A percentile compares a stretch with the other conserved stretches of the same genome.
phyloP scores from a whole-genome alignment of 108 stramenopile genomes.

The Aurantiochytrium sp. region DNA sequence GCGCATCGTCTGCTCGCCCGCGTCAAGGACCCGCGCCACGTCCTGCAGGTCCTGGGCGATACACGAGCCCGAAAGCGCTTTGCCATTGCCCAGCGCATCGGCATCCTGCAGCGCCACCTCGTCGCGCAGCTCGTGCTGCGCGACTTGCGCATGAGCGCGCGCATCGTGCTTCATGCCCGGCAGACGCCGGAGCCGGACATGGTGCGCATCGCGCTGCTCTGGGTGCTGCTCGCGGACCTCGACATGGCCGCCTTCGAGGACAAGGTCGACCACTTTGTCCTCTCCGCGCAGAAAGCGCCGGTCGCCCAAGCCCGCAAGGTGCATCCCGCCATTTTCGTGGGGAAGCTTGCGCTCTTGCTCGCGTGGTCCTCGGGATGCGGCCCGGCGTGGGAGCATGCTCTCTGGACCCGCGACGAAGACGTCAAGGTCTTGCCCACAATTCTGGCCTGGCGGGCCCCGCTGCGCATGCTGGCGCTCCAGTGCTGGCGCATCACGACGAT shows the following conservation, averaged over 20 bases:
- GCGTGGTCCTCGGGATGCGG: neutral
- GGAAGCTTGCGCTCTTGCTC: neutral
- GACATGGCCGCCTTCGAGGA: neutral
- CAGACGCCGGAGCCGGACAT: neutral
- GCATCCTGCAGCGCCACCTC: neutral
- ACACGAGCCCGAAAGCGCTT: neutral
- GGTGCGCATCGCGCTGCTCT: neutral
- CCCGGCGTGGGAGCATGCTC: neutral
- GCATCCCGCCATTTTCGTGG: neutral
- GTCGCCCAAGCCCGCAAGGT: neutral
- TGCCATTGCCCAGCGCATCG: neutral
- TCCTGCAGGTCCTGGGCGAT: too few species aligned
- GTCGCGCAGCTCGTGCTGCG: neutral
- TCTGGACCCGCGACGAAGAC: neutral
- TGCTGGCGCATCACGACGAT: neutral
- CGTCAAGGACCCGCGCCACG: neutral
- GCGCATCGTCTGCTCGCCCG: neutral
- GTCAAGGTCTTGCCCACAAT: neutral
- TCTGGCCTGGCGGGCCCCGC: neutral
- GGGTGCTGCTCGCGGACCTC: neutral
- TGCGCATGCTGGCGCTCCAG: neutral
- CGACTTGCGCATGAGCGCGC: neutral
- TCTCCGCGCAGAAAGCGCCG: neutral
- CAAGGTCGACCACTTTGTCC: neutral
- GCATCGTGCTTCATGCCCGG: neutral